Conservation (phyloP, 768 basidiomycete species). For the Agrocybe chaxingu region DNA sequence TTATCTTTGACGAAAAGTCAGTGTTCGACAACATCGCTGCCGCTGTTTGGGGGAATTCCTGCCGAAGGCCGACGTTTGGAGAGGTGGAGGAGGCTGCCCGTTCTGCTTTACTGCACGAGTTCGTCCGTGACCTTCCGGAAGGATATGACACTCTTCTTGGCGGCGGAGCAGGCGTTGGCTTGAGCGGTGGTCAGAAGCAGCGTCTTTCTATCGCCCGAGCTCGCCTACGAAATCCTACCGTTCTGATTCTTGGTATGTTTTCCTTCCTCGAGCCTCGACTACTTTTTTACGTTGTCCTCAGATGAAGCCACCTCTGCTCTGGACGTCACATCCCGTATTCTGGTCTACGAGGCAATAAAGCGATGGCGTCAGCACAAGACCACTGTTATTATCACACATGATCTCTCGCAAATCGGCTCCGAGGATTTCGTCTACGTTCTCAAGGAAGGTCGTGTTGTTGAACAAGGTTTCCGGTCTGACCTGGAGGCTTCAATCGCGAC, state of each 20-base stretch:
- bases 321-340: slow-evolving; percentile 81
- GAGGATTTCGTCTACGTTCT: slow-evolving; percentile 93
- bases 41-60: background rate
- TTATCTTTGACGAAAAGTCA: slow-evolving; percentile 3
- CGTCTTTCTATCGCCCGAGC: background rate
- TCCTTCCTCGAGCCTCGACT: background rate
- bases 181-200: background rate
- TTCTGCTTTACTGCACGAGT: slow-evolving; percentile 6
- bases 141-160: background rate
- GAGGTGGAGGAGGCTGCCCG: slow-evolving; percentile 5
- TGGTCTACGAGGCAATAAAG: slow-evolving; percentile 73
- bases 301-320: slow-evolving; percentile 86
- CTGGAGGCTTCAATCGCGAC: slow-evolving; percentile 46
- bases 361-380: slow-evolving; percentile 75
- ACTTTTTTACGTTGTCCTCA: slow-evolving; percentile 35
- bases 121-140: slow-evolving; percentile 4
- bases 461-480: slow-evolving; percentile 85
- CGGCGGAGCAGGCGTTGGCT: background rate
- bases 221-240: slow-evolving; percentile 61
- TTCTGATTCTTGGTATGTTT: slow-evolving; percentile 80
- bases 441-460: slow-evolving; percentile 72
- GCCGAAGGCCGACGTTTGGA: background rate
- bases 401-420: slow-evolving; percentile 74
- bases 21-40: slow-evolving; percentile 6
- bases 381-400: slow-evolving; percentile 94